These are phyloP conservation scores for Cucumis hystrix DNA, from an alignment of 306 rosid genomes.

Conservation along the genomic window DNA sequence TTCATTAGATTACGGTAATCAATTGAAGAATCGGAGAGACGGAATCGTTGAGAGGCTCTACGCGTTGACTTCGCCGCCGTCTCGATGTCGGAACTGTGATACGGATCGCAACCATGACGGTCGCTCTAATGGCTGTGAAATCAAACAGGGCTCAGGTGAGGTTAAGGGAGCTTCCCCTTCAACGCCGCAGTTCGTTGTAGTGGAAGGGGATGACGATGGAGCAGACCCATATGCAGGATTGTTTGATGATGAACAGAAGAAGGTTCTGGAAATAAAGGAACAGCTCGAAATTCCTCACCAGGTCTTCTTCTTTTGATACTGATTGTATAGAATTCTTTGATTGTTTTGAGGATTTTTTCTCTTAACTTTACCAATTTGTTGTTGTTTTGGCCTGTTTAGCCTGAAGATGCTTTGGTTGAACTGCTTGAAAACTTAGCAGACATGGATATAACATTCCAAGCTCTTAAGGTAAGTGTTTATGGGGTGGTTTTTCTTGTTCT, in stretches of 20 bases:
- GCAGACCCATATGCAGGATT: conserved; percentile 59
- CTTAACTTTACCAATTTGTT: background rate
- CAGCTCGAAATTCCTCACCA: conserved; percentile 67
- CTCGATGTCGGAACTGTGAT: conserved; percentile 37
- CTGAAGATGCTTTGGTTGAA: conserved; percentile 65
- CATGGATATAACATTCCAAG: conserved; percentile 96
- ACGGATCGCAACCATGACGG: background rate
- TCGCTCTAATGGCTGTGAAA: conserved; percentile 10
- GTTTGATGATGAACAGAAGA: conserved; percentile 79
- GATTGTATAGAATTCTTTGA: background rate
- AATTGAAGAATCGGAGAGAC: conserved; percentile 62
- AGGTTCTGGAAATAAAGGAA: conserved; percentile 69
- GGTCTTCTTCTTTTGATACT: conserved; percentile 22
- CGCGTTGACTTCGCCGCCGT: conserved; percentile 21
- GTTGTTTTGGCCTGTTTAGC: conserved; percentile 15
- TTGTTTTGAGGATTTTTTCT: background rate
- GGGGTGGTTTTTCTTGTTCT: background rate
- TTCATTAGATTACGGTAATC: conserved; percentile 38
- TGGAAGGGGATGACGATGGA: conserved; percentile 33
- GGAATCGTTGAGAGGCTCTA: conserved; percentile 68
- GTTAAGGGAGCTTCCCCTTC: conserved; percentile 29
- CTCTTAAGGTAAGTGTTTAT: conserved; percentile 40
- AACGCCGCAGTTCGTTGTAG: conserved; percentile 52
- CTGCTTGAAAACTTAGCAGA: conserved; percentile 79
- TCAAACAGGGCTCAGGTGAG: background rate